Percentiles rank a stretch among this genome's conserved stretches.
phyloP scores from a whole-genome alignment of 2,329 filamentous ascomycete genomes.

The Ceratocystis cacaofunesta region DNA sequence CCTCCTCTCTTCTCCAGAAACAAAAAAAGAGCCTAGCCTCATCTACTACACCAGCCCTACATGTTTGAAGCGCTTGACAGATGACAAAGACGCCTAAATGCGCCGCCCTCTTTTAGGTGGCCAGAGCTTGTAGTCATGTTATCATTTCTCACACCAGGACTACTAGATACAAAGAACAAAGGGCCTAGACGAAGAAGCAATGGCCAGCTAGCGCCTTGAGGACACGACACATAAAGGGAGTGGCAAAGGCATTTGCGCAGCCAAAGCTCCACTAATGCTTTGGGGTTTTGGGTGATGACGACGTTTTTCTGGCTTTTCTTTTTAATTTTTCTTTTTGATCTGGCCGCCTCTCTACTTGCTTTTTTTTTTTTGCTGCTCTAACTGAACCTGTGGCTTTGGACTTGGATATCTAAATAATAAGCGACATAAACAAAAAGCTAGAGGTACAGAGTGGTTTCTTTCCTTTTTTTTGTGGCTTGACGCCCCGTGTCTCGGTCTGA shows the following conservation, averaged over 20 bases:
- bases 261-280: neutral
- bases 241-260: neutral
- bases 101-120: neutral
- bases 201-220: neutral
- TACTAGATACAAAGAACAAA: no score
- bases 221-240: neutral
- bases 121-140: neutral
- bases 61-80: neutral
- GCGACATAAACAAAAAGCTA: neutral
- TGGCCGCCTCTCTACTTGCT: neutral
- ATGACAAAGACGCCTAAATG: neutral
- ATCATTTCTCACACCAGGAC: neutral
- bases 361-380: neutral
- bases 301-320: neutral
- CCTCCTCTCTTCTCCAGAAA: neutral
- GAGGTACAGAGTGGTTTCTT: no score
- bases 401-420: neutral
- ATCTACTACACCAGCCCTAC: neutral
- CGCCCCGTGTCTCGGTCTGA: neutral
- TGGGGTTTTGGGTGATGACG: neutral
- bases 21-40: neutral
- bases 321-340: neutral
- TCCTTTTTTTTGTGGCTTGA: neutral
- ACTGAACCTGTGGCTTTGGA: neutral
- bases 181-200: neutral